A percentile compares a stretch with the other conserved stretches of the same genome.
Conservation (phyloP, 2,329 filamentous ascomycete species). For the Coniella vitis region DNA sequence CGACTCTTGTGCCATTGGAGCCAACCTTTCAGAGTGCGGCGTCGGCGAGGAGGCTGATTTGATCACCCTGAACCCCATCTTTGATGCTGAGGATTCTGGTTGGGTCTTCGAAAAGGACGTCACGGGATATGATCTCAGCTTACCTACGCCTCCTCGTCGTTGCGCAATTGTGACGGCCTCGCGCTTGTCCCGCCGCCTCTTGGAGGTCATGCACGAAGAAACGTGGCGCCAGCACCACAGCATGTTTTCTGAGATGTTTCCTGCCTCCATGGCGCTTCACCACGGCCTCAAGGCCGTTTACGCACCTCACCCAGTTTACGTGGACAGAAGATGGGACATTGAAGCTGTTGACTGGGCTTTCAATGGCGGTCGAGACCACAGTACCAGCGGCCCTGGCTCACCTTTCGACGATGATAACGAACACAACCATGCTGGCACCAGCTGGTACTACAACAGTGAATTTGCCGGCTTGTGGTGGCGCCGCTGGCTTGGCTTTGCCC, state of each 20-base stretch:
- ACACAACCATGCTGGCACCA: conserved; percentile 75
- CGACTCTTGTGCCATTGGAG: conserved; percentile 45
- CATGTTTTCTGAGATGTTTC: conserved; percentile 79
- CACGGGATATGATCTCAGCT: conserved; percentile 55
- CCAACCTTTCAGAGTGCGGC: conserved; percentile 49
- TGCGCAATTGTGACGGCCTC: conserved; percentile 66
- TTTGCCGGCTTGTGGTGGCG: conserved; percentile 75
- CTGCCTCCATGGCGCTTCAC: conserved; percentile 61
- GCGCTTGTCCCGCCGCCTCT: conserved; percentile 58
- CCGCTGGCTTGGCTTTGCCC: conserved; percentile 62
- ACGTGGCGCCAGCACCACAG: conserved; percentile 59
- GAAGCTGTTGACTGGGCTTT: conserved; percentile 67
- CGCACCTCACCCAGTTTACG: conserved; percentile 74
- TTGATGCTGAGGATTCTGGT: conserved; percentile 62
- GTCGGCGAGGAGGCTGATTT: conserved; percentile 67
- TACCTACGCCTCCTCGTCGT: conserved; percentile 56
- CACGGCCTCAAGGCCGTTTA: conserved; percentile 74
- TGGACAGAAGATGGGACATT: conserved; percentile 68
- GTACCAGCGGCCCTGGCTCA: conserved; percentile 56
- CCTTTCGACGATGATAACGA: conserved; percentile 65
- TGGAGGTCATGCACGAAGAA: conserved; percentile 69
- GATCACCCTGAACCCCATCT: conserved; percentile 72
- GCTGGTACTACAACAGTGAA: conserved; percentile 77
- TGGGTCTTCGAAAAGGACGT: conserved; percentile 68
- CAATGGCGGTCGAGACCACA: conserved; percentile 66